Percentiles rank a stretch among this genome's conserved stretches.
Conservation (phyloP, 257 asterid genomes). For the Mitragyna speciosa region DNA sequence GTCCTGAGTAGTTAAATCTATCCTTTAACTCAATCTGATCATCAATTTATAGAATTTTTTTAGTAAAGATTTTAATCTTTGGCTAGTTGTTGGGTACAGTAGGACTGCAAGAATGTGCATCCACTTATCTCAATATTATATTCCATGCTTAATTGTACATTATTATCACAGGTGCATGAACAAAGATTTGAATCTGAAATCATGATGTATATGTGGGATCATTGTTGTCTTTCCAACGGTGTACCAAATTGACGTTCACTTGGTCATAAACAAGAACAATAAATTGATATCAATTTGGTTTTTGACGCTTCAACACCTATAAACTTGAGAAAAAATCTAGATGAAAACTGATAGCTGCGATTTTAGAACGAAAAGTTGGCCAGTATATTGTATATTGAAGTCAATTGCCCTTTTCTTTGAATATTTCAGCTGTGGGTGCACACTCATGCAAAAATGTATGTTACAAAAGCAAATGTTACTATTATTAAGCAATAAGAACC, state of each 20-base stretch:
- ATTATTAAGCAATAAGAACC: background rate
- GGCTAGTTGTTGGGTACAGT: background rate
- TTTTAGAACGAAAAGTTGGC: background rate
- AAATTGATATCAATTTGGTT: background rate
- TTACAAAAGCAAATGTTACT: background rate
- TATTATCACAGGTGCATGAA: constrained; percentile 39
- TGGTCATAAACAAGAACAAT: background rate
- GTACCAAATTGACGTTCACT: constrained; percentile 15
- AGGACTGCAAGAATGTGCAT: constrained; percentile 2
- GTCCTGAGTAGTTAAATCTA: background rate
- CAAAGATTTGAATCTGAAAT: constrained; percentile 24
- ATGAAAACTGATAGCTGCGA: background rate
- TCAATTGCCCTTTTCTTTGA: background rate
- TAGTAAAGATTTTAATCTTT: background rate
- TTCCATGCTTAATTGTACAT: background rate
- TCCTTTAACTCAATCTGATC: no score
- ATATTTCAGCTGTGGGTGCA: background rate
- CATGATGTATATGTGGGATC: constrained; percentile 35
- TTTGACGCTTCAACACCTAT: background rate
- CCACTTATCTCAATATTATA: background rate
- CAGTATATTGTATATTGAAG: background rate
- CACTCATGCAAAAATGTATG: background rate
- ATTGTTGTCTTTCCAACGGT: constrained; percentile 31
- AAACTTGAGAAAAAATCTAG: background rate
- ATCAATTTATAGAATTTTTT: background rate